phyloP scores from a whole-genome alignment of 169 alveolate genomes.

The Eimeria maxima region DNA sequence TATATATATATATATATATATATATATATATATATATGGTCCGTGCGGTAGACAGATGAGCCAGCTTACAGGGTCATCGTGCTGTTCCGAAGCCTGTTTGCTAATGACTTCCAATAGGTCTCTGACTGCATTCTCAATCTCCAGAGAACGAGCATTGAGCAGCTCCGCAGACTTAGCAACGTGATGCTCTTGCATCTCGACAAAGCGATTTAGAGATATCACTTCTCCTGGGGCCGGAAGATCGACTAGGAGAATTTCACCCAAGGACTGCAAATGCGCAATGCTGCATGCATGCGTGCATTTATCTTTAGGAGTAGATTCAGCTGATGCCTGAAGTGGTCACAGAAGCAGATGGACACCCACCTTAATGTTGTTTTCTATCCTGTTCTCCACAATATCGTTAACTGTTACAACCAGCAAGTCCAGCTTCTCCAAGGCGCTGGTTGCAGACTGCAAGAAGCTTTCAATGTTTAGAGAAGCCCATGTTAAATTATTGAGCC shows the following conservation, averaged over 20 bases:
- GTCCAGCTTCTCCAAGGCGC: slow-evolving; percentile 94
- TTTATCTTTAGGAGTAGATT: not conserved
- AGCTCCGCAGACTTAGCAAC: slow-evolving; percentile 91
- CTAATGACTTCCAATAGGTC: slow-evolving; percentile 93
- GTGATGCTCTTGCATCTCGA: slow-evolving; percentile 93
- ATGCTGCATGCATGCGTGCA: not conserved
- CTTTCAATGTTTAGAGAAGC: slow-evolving; percentile 96
- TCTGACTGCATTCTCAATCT: slow-evolving; percentile 96
- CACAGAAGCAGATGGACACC: slow-evolving; percentile 31
- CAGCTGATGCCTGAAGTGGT: not conserved
- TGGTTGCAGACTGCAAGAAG: slow-evolving; percentile 93
- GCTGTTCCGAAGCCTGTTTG: slow-evolving; percentile 93
- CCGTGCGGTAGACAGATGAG: not conserved
- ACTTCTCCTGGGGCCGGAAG: slow-evolving; percentile 94
- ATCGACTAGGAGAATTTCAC: slow-evolving; percentile 92
- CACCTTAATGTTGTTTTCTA: slow-evolving; percentile 95
- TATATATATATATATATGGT: not conserved
- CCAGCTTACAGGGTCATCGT: slow-evolving; percentile 87
- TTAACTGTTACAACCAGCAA: slow-evolving; percentile 95
- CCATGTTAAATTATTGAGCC: slow-evolving; percentile 95
- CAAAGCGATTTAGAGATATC: slow-evolving; percentile 93
- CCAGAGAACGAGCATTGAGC: slow-evolving; percentile 92
- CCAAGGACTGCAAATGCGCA: slow-evolving; percentile 83
- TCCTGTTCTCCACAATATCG: slow-evolving; percentile 97
- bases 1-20: too few relatives aligned